These are phyloP conservation scores for Globisporangium megalacanthum DNA, from an alignment of 352 stramenopile genomes.

Conservation along the genomic window DNA sequence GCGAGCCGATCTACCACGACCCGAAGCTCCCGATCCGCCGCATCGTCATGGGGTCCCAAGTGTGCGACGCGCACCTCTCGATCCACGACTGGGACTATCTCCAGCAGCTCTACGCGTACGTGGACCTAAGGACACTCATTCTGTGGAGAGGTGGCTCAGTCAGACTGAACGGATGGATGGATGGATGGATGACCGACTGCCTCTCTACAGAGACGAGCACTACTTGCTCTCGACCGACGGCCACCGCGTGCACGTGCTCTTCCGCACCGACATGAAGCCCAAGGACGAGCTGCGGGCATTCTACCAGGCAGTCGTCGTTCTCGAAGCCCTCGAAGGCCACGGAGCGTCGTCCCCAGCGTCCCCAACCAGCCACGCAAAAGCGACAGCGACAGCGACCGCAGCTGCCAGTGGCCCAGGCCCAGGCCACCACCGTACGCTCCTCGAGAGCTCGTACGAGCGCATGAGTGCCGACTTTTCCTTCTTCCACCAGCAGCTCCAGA, in stretches of 20 bases:
- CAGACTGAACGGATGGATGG: not conserved
- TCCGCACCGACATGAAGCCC: constrained; percentile 36
- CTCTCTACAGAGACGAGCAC: constrained; percentile 37
- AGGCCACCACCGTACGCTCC: constrained; percentile 13
- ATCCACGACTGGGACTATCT: constrained; percentile 36
- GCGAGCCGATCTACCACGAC: constrained; percentile 50
- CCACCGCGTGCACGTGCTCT: constrained; percentile 43
- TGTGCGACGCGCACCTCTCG: constrained; percentile 33
- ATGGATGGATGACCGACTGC: not conserved
- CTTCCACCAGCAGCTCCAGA: constrained; percentile 56
- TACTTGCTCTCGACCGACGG: constrained; percentile 46
- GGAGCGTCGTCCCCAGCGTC: constrained; percentile 10
- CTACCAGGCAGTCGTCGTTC: constrained; percentile 58
- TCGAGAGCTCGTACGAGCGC: constrained; percentile 39
- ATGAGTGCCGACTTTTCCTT: constrained; percentile 57
- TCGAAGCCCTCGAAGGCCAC: constrained; percentile 28
- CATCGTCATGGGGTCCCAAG: constrained; percentile 58
- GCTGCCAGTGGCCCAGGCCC: constrained; percentile 5
- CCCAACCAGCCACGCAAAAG: constrained; percentile 12
- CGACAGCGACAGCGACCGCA: constrained; percentile 1
- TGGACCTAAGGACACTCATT: not conserved
- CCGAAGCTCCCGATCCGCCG: constrained; percentile 35
- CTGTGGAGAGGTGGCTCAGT: not conserved
- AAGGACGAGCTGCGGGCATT: constrained; percentile 68
- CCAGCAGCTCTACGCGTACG: constrained; percentile 47